Evolutionary conservation across 2,329 filamentous ascomycete species (phyloP).

Genomic region (Epicoccum sorghinum): DNA sequence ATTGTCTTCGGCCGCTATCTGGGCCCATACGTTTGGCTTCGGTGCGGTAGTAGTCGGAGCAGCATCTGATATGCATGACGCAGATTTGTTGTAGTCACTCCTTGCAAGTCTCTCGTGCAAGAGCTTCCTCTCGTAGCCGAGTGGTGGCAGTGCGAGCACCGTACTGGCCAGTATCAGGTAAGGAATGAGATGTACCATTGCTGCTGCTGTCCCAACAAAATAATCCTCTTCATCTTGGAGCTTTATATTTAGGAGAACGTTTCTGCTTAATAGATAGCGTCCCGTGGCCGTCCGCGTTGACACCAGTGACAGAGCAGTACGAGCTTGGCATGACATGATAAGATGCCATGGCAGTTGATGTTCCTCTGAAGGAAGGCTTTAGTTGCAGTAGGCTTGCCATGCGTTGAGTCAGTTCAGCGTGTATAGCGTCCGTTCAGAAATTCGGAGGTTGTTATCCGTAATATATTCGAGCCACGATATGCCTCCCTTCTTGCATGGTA

Average conservation of each 20-base stretch:
- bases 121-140: constrained; percentile 31
- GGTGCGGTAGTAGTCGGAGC: constrained; percentile 39
- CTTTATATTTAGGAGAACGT: neutral
- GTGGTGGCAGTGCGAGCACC: constrained; percentile 4
- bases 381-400: neutral
- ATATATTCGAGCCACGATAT: neutral
- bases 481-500: no score
- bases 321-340: neutral
- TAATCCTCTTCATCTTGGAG: no score
- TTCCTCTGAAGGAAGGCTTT: neutral
- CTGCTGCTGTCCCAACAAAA: neutral
- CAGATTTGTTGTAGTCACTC: constrained; percentile 16
- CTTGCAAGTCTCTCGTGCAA: constrained; percentile 27
- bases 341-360: neutral
- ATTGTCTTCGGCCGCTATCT: constrained; percentile 52
- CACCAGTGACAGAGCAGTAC: neutral
- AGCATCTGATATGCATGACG: constrained; percentile 20
- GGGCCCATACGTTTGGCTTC: constrained; percentile 51
- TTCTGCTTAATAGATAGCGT: neutral
- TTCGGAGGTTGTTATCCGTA: neutral
- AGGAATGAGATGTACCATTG: neutral
- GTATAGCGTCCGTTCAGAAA: neutral
- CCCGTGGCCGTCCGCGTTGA: neutral
- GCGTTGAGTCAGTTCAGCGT: neutral
- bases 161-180: neutral